Percentiles rank a stretch among this genome's conserved stretches.
phyloP scores from a whole-genome alignment of 257 asterid genomes.

The Scutellaria barbata region DNA sequence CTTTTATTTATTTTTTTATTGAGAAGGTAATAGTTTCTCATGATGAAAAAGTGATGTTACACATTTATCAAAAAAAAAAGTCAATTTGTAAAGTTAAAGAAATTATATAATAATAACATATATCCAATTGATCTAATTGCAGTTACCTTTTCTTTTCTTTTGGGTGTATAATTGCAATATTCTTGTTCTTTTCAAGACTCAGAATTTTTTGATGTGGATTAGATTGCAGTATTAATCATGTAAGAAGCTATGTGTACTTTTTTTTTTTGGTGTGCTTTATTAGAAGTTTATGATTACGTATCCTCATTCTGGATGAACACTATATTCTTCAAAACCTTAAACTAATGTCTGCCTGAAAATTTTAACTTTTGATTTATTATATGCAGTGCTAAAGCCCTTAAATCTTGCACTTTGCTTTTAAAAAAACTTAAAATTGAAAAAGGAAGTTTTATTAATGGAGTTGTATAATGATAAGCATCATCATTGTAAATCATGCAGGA shows the following conservation, averaged over 20 bases:
- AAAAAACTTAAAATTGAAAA: not conserved
- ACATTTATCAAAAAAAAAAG: too few species aligned
- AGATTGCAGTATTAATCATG: not conserved
- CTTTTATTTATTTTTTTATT: too few species aligned
- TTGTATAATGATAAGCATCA: conserved; percentile 32
- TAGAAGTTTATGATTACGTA: not conserved
- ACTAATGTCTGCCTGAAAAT: not conserved
- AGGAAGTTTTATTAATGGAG: not conserved
- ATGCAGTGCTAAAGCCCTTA: not conserved
- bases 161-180: too few species aligned
- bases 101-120: too few species aligned
- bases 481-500: conserved; percentile 33
- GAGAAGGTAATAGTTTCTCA: too few species aligned
- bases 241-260: too few species aligned
- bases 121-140: too few species aligned
- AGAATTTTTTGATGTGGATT: too few species aligned
- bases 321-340: not conserved
- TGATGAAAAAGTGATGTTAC: too few species aligned
- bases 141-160: too few species aligned
- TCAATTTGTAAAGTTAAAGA: too few species aligned
- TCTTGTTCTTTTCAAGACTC: too few species aligned
- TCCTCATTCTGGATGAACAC: not conserved
- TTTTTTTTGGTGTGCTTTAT: not conserved
- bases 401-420: not conserved
- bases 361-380: not conserved